A percentile compares a stretch with the other conserved stretches of the same genome.
Conservation (phyloP, 2,329 filamentous ascomycete genomes). For the Colletotrichum shisoi region DNA sequence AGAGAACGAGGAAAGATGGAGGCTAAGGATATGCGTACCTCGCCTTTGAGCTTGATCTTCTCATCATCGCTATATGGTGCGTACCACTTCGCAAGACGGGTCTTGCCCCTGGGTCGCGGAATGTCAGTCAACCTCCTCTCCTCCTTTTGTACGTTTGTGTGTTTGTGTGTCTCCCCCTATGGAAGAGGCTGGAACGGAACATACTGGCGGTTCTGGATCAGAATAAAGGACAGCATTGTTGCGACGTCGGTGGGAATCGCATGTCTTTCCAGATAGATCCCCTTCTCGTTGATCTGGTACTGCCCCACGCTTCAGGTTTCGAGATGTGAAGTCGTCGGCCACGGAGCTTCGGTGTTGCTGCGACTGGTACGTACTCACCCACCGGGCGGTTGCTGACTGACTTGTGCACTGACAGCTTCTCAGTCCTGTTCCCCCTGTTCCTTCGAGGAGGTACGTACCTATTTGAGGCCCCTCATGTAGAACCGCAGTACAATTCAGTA, state of each 20-base stretch:
- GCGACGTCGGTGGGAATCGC: slow-evolving; percentile 21
- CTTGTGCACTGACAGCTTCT: neutral
- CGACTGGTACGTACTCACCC: slow-evolving; percentile 26
- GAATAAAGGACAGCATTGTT: slow-evolving; percentile 76
- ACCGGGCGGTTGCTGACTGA: neutral
- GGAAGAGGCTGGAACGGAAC: neutral
- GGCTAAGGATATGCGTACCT: slow-evolving; percentile 62
- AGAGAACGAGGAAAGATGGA: slow-evolving; percentile 19
- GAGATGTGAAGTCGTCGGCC: slow-evolving; percentile 31
- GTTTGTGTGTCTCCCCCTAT: too few species aligned
- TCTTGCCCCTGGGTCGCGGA: slow-evolving; percentile 79
- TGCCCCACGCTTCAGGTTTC: slow-evolving; percentile 31
- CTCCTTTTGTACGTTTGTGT: slow-evolving; percentile 1
- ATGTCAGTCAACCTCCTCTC: slow-evolving; percentile 20
- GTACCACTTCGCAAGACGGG: slow-evolving; percentile 98
- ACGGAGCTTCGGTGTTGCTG: slow-evolving; percentile 32
- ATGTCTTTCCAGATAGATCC: slow-evolving; percentile 16
- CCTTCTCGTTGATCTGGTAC: neutral
- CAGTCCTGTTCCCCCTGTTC: neutral
- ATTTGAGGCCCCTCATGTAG: slow-evolving; percentile 2
- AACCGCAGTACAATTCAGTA: neutral
- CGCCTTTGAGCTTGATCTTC: slow-evolving; percentile 98
- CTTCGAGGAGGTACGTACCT: neutral
- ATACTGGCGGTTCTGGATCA: slow-evolving; percentile 85
- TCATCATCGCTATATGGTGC: slow-evolving; percentile 98